Evolutionary conservation across 768 basidiomycete genomes (phyloP), one percentile per base, ranked within the genome.

Genomic region (Macrolepiota albuminosa): DNA sequence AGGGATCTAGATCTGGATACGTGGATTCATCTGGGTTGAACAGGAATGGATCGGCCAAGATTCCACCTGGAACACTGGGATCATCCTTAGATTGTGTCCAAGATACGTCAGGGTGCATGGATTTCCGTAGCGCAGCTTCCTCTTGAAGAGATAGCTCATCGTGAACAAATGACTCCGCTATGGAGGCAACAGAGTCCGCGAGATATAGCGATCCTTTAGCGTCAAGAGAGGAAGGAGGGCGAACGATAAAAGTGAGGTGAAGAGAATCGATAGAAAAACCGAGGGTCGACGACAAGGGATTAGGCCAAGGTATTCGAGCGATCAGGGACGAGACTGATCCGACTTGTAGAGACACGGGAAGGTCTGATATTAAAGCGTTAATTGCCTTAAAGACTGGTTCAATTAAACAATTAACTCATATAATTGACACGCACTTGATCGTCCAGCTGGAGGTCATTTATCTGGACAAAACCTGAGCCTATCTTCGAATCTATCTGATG

Each of bases 401-500:
- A 58, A 67, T 52, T 69, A 39, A 53, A 53, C 48, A 52, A 57
- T 54, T 57, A 45, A 56, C 34, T 54, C 33, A 16, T 13, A 57
- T 57, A 45, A 24, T 10, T 34, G 49, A 26, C 14, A 80, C 87
- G 67, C 68, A 89, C 95, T 71, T 85, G 78, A 53, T 81, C 79
- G 70, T 93, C 84, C 53, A 98, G 75, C 69, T 94, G 85, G 57
- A 97, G 76, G 67, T 93, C 86, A 63, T 87, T 87, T 40, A 98
- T 82, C 72, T 94, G 91, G 4, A 97, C 85, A 70, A 83, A 88
- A 18, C 95, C 95, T 45, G 88, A 89, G n/a, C 92, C 89, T 67
- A 98, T 88, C 73, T 96, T 93, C 33, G 93, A 90, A 66, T 96
- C 93, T 66, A 97, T 88, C 73, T 93, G 87, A 57, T 87, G 82